Evolutionary conservation across 176 grass and related monocot genomes (phyloP), one percentile per base, ranked within the genome.

Genomic region (Oryza rufipogon): DNA sequence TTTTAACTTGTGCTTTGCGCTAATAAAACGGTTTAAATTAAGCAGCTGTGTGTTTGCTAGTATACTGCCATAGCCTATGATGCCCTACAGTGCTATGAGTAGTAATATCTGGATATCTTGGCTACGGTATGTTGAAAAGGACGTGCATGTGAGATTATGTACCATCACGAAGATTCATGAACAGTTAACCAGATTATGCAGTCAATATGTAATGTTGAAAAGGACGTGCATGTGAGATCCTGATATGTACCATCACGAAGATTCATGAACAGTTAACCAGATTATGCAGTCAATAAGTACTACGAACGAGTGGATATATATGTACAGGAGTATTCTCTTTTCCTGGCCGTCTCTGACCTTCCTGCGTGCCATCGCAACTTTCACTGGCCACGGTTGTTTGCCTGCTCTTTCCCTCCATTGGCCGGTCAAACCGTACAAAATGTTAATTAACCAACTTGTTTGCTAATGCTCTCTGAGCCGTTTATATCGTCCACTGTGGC

Each of bases 391-490:
- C 47, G 48, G 44, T 76, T 39, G 15, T 16, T 16, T 26, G 68
- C 68, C 33, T 63, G 47, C 64, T 54, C 2, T 23, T 23, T 17
- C 11, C 56, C 19, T 63, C 9, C 58, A 63, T 22, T 2, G 6
- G 32, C 4, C 11, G 64, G 73, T 56, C 73, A 69, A 58, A 33
- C 15, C 47, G 82, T 76, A 84, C 82, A 34, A 76, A 38, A 63
- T 63, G 58, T 22, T 63, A 63, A 63, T 63, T 22, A 63, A 63
- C 8, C n/a, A 63, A 63, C 58, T 63, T 22, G 58, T 4, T 34
- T 64, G 28, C 26, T 36, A 65, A 23, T 70, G 47, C 51, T 85
- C 66, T 32, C 23, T 42, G 9, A 17, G 46, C 81, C 81, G 23
- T 48, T 23, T 28, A 67, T 52, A 26, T 42, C 69, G 12, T 71